Base-by-base conservation (phyloP, 2,329 filamentous ascomycete genomes). In the Onygenales sp. region DNA sequence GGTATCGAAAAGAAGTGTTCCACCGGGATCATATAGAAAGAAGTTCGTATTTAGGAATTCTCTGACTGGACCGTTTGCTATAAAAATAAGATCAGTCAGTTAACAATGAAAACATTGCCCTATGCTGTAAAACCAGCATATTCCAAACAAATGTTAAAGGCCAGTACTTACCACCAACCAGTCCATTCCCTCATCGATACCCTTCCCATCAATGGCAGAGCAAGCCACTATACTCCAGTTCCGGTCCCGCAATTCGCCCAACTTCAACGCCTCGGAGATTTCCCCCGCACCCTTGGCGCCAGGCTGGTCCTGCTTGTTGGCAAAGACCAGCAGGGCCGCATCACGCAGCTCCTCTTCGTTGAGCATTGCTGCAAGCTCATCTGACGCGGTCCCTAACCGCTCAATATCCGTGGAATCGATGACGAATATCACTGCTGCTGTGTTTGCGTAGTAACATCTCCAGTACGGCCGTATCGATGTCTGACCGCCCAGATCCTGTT, bases 221-320 rank as follows among this genome's bases (percentile, higher is more conserved):
- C 93, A 98, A 21, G 91, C 92, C 69, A 98, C 90, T 67, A 98
- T 98, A 71, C 90, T 97, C 93, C 93, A 98, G 78, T 97, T 98
- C 65, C 93, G 82, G 71, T 98, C 93, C 63, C 92, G 86, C 67
- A 98, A 75, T 71, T 96, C 90, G 52, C 89, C 91, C 61, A 98
- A 74, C 63, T 86, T 86, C 70, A 98, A 73, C 48, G 91, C 92
- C 74, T 97, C 92, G 53, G 88, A 95, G 59, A 98, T 98, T 70
- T 97, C 93, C 14, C 90, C 93, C 1, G 93, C 93, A 2, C 92
- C 93, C 74, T 95, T 95, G 48, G 93, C 92, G 14, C 93, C 93
- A 2, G 92, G 92, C 72, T 97, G 90, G 74, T 98, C 93, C 72
- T 98, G 93, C 77, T 98, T 98, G 76, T 98, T 98, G 65, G 93